Base-by-base conservation (phyloP, 2,329 filamentous ascomycete species). In the Shiraia bambusicola region DNA sequence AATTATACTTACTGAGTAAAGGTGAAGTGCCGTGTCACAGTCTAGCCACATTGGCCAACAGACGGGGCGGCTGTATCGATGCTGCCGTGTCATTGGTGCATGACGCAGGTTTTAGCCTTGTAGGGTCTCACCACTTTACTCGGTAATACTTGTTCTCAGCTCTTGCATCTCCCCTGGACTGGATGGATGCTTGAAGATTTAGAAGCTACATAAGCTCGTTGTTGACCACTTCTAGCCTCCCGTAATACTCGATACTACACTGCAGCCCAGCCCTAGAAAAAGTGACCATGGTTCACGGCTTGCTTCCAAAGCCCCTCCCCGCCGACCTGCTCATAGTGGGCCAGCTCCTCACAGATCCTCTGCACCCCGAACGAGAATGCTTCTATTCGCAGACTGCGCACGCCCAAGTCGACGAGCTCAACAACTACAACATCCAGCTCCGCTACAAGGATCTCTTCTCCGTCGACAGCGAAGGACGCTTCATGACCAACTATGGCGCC, bases 361-460 rank as follows among this genome's bases (percentile, higher is more conserved):
- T 69, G 10, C 61, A 67, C 42, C 65, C 65, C 47, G 65, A 67
- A 38, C 58, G 53, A 37, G 64, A 67, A 32, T 54, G 60, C 45
- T 69, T 67, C 54, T 66, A 64, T 41, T 65, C 62, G 13, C 52
- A 61, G 38, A 40, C 45, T n/a, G 60, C 64, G 14, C 61, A 65
- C 42, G 58, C 53, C 25, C 53, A 58, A 28, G 47, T 69, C 49
- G 65, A 69, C 49, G 63, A 65, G 19, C 58, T 69, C 47, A 69
- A 69, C 37, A 63, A 69, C 50, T 67, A 64, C 50, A 62, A 67
- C 50, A 69, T 69, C 40, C 63, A 69, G 44, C 59, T 67, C 22
- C 63, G 65, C 19, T 69, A 69, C 58, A 65, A 63, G 35, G 65
- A 69, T 24, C 30, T 69, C 29, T 69, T 67, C 51, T 64, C 62